These are phyloP conservation scores for Grosmannia clavigera DNA, from an alignment of 2,329 filamentous ascomycete species.

Conservation along the genomic window DNA sequence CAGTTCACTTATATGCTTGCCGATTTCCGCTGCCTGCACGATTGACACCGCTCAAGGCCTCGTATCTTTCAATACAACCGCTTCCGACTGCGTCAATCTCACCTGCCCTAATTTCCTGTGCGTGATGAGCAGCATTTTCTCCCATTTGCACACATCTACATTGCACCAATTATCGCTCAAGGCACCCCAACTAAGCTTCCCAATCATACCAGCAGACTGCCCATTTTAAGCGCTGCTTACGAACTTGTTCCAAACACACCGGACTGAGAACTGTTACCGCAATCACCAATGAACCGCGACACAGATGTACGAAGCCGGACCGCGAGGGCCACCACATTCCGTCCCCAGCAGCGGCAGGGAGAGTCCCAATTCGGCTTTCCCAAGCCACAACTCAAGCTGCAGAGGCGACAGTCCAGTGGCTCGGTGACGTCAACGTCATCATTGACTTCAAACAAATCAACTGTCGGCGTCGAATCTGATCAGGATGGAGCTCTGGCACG, in stretches of 20 bases:
- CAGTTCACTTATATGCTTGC: neutral
- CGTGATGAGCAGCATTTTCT: neutral
- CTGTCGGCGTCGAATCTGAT: slow-evolving; percentile 1
- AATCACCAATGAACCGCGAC: neutral
- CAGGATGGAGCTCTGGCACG: neutral
- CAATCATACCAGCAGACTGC: neutral
- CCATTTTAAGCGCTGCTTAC: neutral
- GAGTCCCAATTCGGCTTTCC: neutral
- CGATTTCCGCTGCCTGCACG: neutral
- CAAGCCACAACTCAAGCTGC: neutral
- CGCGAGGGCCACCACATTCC: neutral
- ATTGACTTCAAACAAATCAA: slow-evolving; percentile 2
- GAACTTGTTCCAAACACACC: neutral
- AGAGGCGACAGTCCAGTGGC: neutral
- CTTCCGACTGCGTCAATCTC: neutral
- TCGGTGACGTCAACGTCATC: slow-evolving; percentile 5
- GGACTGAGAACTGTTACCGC: neutral
- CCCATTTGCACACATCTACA: neutral
- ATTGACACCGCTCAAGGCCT: neutral
- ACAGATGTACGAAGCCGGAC: neutral
- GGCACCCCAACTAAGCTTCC: neutral
- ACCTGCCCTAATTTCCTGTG: neutral
- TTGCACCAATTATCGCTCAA: neutral
- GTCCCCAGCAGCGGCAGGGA: neutral
- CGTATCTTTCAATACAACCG: neutral